These are phyloP conservation scores for Heliocybe sulcata DNA, from an alignment of 1,284 basidiomycete species.

Conservation along the genomic window DNA sequence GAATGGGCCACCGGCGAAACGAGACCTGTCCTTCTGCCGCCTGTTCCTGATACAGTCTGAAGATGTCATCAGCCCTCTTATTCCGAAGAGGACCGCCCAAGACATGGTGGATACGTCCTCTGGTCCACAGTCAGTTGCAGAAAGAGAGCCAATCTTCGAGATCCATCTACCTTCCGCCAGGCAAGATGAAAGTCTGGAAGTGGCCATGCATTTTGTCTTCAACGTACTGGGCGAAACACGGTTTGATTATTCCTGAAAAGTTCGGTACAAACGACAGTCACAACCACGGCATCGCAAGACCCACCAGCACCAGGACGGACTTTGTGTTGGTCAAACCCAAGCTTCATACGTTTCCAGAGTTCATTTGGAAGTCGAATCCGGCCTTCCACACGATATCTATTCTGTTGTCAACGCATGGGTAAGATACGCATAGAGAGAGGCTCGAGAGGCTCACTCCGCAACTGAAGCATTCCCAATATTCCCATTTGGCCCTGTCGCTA, in stretches of 20 bases:
- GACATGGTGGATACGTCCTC: slow-evolving; percentile 60
- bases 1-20: slow-evolving; percentile 65
- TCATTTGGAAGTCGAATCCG: not conserved
- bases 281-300: not conserved
- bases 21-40: slow-evolving; percentile 43
- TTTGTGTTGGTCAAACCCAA: not conserved
- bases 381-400: not conserved
- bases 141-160: not conserved
- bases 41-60: slow-evolving; percentile 56
- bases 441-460: slow-evolving; percentile 31
- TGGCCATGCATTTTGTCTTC: not conserved
- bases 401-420: slow-evolving; percentile 7
- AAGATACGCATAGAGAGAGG: not conserved
- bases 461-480: slow-evolving; percentile 58
- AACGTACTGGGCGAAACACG: not conserved
- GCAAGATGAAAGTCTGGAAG: not conserved
- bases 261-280: not conserved
- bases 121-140: slow-evolving; percentile 16
- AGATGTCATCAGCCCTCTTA: slow-evolving; percentile 43
- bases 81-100: slow-evolving; percentile 32
- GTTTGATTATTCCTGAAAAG: not conserved
- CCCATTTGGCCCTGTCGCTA: slow-evolving; percentile 56
- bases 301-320: not conserved
- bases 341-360: not conserved
- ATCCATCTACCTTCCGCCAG: not conserved